Evolutionary conservation across 2,329 filamentous ascomycete genomes (phyloP).

Genomic region (Paraphoma sp.): DNA sequence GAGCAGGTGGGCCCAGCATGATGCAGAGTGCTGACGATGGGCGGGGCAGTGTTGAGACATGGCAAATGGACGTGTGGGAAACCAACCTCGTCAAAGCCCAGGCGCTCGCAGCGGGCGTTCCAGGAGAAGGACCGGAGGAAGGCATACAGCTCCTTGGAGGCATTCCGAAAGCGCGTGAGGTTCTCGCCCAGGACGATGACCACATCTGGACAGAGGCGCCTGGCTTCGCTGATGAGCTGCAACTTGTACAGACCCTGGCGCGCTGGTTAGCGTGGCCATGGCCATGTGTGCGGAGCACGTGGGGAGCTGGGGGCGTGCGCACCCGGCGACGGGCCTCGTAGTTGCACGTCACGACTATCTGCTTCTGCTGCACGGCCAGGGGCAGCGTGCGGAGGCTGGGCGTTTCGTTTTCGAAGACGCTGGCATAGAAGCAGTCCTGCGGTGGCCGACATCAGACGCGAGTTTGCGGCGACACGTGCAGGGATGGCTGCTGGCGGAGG

Average conservation of each 20-base stretch:
- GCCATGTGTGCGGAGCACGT: background rate
- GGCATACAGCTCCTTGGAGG: slow-evolving; percentile 78
- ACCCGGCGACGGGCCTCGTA: slow-evolving; percentile 80
- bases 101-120: slow-evolving; percentile 77
- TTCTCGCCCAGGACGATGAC: slow-evolving; percentile 84
- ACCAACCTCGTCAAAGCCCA: slow-evolving; percentile 87
- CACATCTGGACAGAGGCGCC: slow-evolving; percentile 79
- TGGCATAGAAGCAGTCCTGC: slow-evolving; percentile 91
- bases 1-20: background rate
- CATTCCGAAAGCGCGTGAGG: slow-evolving; percentile 76
- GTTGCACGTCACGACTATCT: slow-evolving; percentile 74
- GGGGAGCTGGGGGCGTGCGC: slow-evolving; percentile 15
- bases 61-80: slow-evolving; percentile 1
- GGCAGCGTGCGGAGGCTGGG: slow-evolving; percentile 75
- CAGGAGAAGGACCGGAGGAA: slow-evolving; percentile 78
- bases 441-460: slow-evolving; percentile 3
- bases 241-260: slow-evolving; percentile 73
- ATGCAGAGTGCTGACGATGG: background rate
- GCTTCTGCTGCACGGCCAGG: slow-evolving; percentile 89
- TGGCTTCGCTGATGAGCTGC: slow-evolving; percentile 83
- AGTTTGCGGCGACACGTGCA: background rate
- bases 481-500: background rate
- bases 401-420: slow-evolving; percentile 83
- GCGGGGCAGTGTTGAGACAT: slow-evolving; percentile 9
- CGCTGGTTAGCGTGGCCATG: slow-evolving; percentile 21